Evolutionary conservation across 78 protist species (phyloP).

Genomic region (Dictyostelium intermedium): DNA sequence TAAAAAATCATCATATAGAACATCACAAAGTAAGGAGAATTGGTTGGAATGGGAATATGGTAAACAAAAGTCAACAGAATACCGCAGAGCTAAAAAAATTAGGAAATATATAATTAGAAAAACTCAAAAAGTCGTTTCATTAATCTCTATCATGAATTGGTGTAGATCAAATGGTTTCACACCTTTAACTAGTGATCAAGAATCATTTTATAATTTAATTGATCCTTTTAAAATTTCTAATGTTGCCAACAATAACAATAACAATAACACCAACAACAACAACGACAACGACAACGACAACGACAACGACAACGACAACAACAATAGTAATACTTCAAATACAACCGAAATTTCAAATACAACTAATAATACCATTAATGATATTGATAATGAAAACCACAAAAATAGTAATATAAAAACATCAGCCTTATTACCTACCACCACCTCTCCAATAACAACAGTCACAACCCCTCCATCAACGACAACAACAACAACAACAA

Average conservation of each 20-base stretch:
- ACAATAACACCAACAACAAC: not conserved
- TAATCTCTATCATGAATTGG: slow-evolving; percentile 20
- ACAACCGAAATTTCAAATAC: not conserved
- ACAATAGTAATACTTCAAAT: no score
- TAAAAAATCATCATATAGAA: slow-evolving; percentile 21
- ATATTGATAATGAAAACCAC: no score
- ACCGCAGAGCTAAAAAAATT: slow-evolving; percentile 25
- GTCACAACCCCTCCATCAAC: no score
- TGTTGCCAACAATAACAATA: not conserved
- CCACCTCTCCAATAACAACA: no score
- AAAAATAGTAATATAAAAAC: no score
- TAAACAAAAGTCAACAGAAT: slow-evolving; percentile 61
- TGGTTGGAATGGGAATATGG: slow-evolving; percentile 57
- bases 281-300: not conserved
- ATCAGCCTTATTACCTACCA: no score
- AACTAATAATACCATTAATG: not conserved
- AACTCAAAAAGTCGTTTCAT: not conserved
- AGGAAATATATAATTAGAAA: not conserved
- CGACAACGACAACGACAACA: not conserved
- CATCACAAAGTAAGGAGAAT: not conserved
- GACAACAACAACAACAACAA: not conserved
- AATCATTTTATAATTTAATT: not conserved
- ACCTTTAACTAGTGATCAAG: slow-evolving; percentile 28
- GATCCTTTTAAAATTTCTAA: not conserved
- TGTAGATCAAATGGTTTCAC: slow-evolving; percentile 12